These are phyloP conservation scores for Apiotrichum porosum DNA, from an alignment of 1,284 basidiomycete species.

Conservation along the genomic window DNA sequence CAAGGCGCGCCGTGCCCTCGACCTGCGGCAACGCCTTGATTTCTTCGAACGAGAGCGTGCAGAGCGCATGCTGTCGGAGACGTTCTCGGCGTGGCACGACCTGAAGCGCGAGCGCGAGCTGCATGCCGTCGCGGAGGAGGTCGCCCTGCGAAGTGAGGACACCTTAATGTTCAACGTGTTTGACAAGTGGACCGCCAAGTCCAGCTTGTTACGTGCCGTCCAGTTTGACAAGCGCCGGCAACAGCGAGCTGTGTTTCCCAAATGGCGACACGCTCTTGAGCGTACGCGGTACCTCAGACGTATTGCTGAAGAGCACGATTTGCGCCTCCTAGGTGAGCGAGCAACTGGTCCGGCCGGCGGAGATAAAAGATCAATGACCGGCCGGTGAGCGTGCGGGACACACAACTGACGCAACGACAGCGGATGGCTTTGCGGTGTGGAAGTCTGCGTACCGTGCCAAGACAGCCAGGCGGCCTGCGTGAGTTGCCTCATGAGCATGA, in stretches of 20 bases:
- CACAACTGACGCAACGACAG: conserved; percentile 14
- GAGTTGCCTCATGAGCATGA: too few species aligned
- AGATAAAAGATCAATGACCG: too few species aligned
- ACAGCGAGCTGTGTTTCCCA: conserved; percentile 6
- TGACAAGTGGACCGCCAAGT: conserved; percentile 37
- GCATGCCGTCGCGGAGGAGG: conserved; percentile 26
- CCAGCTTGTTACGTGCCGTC: conserved; percentile 22
- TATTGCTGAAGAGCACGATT: conserved; percentile 9
- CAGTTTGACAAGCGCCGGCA: conserved; percentile 16
- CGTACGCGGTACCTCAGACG: conserved; percentile 8
- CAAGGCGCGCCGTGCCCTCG: conserved; percentile 1
- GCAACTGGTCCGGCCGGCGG: too few species aligned
- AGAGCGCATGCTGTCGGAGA: conserved; percentile 14
- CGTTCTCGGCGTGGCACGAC: conserved; percentile 33
- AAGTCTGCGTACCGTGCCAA: conserved; percentile 22
- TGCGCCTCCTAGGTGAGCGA: conserved; percentile 26
- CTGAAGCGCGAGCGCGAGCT: conserved; percentile 28
- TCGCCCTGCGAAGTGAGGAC: conserved; percentile 36
- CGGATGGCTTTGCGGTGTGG: conserved; percentile 35
- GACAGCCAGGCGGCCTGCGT: conserved; percentile 21
- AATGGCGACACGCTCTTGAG: conserved; percentile 11
- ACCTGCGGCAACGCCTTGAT: conserved; percentile 19
- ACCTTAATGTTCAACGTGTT: conserved; percentile 38
- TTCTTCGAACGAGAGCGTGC: conserved; percentile 16
- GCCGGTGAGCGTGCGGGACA: neutral